These are phyloP conservation scores for Phytophthora agathidicida DNA, from an alignment of 352 stramenopile species.

Conservation along the genomic window DNA sequence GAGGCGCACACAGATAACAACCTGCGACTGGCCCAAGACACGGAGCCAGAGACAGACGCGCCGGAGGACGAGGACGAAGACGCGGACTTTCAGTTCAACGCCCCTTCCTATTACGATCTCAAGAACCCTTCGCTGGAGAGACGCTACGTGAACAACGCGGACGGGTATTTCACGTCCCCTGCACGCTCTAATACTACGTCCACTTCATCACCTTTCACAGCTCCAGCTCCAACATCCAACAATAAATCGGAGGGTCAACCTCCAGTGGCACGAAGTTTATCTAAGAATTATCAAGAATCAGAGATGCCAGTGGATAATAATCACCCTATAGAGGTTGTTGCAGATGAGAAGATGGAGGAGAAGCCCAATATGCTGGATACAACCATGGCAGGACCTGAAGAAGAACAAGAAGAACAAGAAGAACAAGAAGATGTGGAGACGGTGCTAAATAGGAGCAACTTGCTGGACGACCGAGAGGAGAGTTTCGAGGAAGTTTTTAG, in stretches of 20 bases:
- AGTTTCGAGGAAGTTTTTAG: slow-evolving; percentile 64
- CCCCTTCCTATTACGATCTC: slow-evolving; percentile 85
- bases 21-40: slow-evolving; percentile 29
- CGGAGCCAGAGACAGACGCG: slow-evolving; percentile 28
- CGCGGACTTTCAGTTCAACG: slow-evolving; percentile 80
- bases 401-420: slow-evolving; percentile 3
- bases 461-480: slow-evolving; percentile 49
- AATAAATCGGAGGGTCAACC: no score
- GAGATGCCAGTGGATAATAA: slow-evolving; percentile 14
- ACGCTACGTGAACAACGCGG: slow-evolving; percentile 86
- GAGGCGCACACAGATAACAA: slow-evolving; percentile 17
- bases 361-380: slow-evolving; percentile 56
- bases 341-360: slow-evolving; percentile 54
- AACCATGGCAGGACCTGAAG: slow-evolving; percentile 31
- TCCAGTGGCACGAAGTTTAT: neutral
- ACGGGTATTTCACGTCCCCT: slow-evolving; percentile 77
- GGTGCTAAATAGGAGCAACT: slow-evolving; percentile 37
- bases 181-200: slow-evolving; percentile 24
- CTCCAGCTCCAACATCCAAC: no score
- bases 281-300: slow-evolving; percentile 2
- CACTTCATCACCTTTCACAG: slow-evolving; percentile 4
- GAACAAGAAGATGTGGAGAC: slow-evolving; percentile 26
- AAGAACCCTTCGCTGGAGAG: slow-evolving; percentile 72
- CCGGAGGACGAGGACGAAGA: slow-evolving; percentile 49
- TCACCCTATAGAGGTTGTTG: slow-evolving; percentile 24